Evolutionary conservation across 306 rosid species (phyloP).

Genomic region (Hippophae gyantsensis): DNA sequence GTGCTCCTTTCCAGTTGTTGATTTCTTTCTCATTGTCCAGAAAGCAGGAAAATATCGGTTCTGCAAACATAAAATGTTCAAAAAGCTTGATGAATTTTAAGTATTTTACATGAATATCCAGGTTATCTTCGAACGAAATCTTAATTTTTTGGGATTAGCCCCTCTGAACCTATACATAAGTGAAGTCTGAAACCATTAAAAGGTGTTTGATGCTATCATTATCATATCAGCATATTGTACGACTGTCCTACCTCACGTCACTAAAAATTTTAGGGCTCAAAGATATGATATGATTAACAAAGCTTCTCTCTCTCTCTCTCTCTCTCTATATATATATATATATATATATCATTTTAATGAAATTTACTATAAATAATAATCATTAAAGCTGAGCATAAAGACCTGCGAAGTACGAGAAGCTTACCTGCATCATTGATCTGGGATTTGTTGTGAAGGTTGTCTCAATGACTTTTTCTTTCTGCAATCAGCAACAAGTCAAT

Average conservation of each 20-base stretch:
- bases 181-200: no score
- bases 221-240: no score
- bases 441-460: slow-evolving; percentile 82
- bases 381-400: neutral
- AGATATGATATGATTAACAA: no score
- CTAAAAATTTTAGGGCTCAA: no score
- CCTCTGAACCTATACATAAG: no score
- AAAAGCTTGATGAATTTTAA: slow-evolving; percentile 9
- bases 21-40: slow-evolving; percentile 76
- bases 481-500: slow-evolving; percentile 21
- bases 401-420: slow-evolving; percentile 14
- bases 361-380: neutral
- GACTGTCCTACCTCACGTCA: no score
- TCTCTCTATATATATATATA: no score
- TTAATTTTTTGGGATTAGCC: neutral
- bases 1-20: slow-evolving; percentile 18
- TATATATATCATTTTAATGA: neutral
- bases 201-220: no score
- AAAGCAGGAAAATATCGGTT: slow-evolving; percentile 77
- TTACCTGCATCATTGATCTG: slow-evolving; percentile 93
- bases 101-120: neutral
- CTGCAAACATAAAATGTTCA: slow-evolving; percentile 36
- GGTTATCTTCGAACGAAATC: neutral
- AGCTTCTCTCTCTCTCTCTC: no score
- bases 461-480: slow-evolving; percentile 78